phyloP scores from a whole-genome alignment of 176 grass and related monocot genomes.

The Oryza meridionalis region DNA sequence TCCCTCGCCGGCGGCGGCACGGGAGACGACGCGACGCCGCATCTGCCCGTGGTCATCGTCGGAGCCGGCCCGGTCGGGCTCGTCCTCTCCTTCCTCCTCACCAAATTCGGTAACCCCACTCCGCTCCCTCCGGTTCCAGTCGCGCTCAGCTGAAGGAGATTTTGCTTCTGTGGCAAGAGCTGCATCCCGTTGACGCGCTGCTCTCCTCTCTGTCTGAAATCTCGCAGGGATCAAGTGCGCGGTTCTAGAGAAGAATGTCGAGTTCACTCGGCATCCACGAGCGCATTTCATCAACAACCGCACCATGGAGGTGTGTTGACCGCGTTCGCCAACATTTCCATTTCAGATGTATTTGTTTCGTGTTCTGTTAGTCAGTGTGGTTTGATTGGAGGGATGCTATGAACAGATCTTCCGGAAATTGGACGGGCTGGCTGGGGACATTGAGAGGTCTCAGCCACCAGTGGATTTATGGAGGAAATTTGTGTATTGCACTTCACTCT shows the following conservation, averaged over 20 bases:
- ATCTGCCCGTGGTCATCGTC: slow-evolving; percentile 86
- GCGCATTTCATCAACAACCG: slow-evolving; percentile 98
- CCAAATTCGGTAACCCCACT: slow-evolving; percentile 68
- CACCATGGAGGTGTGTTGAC: slow-evolving; percentile 81
- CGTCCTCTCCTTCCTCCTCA: slow-evolving; percentile 85
- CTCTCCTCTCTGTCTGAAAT: slow-evolving; percentile 11
- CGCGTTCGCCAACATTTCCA: background rate
- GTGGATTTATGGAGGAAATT: slow-evolving; percentile 96
- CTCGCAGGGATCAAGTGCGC: slow-evolving; percentile 68
- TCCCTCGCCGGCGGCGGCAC: slow-evolving; percentile 21
- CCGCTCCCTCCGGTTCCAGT: background rate
- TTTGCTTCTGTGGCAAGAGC: background rate
- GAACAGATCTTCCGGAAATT: slow-evolving; percentile 81
- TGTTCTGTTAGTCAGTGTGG: background rate
- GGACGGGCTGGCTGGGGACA: slow-evolving; percentile 75
- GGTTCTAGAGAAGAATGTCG: slow-evolving; percentile 68
- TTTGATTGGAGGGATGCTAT: slow-evolving; percentile 5
- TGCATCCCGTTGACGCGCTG: background rate
- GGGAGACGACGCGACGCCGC: slow-evolving; percentile 37
- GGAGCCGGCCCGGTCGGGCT: slow-evolving; percentile 93
- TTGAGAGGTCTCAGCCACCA: slow-evolving; percentile 78
- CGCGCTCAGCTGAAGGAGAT: background rate
- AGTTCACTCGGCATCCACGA: slow-evolving; percentile 75
- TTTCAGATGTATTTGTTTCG: background rate
- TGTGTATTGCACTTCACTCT: slow-evolving; percentile 92